Base-by-base conservation (phyloP, 139 green algal genomes). In the Tetraselmis striata region DNA sequence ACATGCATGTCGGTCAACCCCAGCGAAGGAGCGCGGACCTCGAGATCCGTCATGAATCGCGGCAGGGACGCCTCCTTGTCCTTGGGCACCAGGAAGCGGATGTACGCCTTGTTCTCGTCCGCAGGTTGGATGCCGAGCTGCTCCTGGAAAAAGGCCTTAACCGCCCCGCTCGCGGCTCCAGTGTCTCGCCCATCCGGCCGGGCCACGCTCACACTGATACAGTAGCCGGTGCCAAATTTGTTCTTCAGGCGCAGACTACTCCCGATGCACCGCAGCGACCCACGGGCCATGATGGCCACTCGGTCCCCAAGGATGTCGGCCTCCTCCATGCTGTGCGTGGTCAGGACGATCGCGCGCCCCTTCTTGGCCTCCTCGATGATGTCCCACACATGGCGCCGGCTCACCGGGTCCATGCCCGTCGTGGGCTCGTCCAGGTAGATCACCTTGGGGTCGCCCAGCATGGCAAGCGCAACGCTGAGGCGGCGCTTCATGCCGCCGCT, bases 251-350 rank as follows among this genome's bases (percentile, higher is more conserved):
- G 88, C 75, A 98, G 85, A 18, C 84, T 81, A 79, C 86, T 91
- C 28, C 96, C 96, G 25, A 98, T 76, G 80, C 92, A 95, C 29
- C 89, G 85, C 81, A 98, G 87, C 79, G 84, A 80, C 24, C 96
- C 96, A 5, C 90, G 83, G 1, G 94, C 95, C 94, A 99, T 98
- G 89, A 99, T 97, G 74, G 86, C 95, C 76, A 99, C 93, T 29
- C 91, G 85, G 89, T 97, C 93, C 18, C 92, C 95, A 77, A 98
- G 90, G 27, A 98, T 95, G 85, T 98, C 96, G 2, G 96, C 97
- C 87, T 26, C n/a, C n/a, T n/a, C n/a, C n/a, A n/a, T n/a, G n/a
- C n/a, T n/a, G n/a, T n/a, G n/a, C n/a, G n/a, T n/a, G n/a, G n/a
- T n/a, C n/a, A n/a, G n/a, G n/a, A n/a, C n/a, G n/a, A n/a, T n/a